Evolutionary conservation across 75 land plant species (phyloP), one percentile per base, ranked within the genome.

Genomic region (Larix kaempferi): DNA sequence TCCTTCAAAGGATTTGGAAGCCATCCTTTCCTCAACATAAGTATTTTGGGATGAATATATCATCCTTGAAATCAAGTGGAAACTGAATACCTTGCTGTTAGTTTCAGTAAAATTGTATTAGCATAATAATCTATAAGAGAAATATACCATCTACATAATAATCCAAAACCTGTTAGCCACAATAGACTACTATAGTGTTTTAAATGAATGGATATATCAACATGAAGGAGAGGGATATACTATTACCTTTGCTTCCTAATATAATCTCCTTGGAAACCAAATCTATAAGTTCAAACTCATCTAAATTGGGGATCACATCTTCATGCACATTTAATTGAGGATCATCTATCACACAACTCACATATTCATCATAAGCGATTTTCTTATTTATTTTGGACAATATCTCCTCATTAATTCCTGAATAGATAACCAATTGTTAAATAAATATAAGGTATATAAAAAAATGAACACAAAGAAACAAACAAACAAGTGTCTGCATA

Each of bases 401-500:
- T 39, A 71, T 13, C 44, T 63, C 26, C n/a, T 62, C 25, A 13
- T 11, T 14, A 11, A 71, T 15, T 14, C 33, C 76, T 52, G 59
- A 12, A 55, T 16, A 55, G 12, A 25, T 27, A 74, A 16, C 13
- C 10, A 21, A 6, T 25, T 15, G n/a, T 39, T 39, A 73, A 14
- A 25, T 26, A 10, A 61, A 61, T n/a, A n/a, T 61, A n/a, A 61
- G 64, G 16, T 21, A 23, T 23, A 21, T 61, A 23, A 16, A 15
- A 61, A 6, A 16, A 3, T 15, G 23, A 6, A n/a, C 25, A 22
- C 33, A 25, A 37, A 76, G 39, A 57, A 59, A 59, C 37, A 49
- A 12, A 65, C 14, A 44, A 23, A 77, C 16, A 77, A 63, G 17
- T 14, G 17, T 56, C 5, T 10, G 7, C 41, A n/a, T 84, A 86